phyloP scores from a whole-genome alignment of 257 asterid species.

The Capsicum pubescens region DNA sequence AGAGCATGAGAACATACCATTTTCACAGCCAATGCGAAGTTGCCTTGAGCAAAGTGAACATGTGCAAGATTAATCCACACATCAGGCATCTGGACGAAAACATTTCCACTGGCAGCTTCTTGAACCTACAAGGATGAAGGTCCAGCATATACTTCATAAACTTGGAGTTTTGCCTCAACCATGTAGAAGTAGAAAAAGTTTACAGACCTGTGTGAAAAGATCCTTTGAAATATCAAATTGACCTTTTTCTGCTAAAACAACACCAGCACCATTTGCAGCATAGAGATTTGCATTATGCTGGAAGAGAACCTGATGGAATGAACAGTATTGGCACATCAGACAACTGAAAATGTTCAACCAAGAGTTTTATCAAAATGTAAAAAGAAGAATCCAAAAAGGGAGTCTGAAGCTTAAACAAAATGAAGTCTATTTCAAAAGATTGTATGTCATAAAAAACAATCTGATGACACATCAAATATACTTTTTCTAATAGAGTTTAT shows the following conservation, averaged over 20 bases:
- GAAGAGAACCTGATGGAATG: conserved; percentile 68
- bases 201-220: conserved; percentile 85
- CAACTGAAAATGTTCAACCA: conserved; percentile 3
- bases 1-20: conserved; percentile 55
- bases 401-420: not conserved
- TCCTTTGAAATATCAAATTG: conserved; percentile 96
- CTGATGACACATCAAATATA: not conserved
- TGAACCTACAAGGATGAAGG: conserved; percentile 63
- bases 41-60: conserved; percentile 98
- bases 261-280: conserved; percentile 99
- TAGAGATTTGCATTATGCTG: conserved; percentile 86
- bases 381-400: not conserved
- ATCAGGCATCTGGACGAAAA: conserved; percentile 90
- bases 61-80: conserved; percentile 99
- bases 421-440: conserved; percentile 8
- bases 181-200: conserved; percentile 31
- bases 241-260: conserved; percentile 96
- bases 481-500: not conserved
- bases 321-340: conserved; percentile 27
- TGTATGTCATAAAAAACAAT: conserved; percentile 9
- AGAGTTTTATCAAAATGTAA: not conserved
- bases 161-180: conserved; percentile 23
- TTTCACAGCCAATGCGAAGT: conserved; percentile 91
- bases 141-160: conserved; percentile 30
- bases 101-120: conserved; percentile 99